phyloP scores from a whole-genome alignment of 23 red algal species.

The Gracilaria caudata region DNA sequence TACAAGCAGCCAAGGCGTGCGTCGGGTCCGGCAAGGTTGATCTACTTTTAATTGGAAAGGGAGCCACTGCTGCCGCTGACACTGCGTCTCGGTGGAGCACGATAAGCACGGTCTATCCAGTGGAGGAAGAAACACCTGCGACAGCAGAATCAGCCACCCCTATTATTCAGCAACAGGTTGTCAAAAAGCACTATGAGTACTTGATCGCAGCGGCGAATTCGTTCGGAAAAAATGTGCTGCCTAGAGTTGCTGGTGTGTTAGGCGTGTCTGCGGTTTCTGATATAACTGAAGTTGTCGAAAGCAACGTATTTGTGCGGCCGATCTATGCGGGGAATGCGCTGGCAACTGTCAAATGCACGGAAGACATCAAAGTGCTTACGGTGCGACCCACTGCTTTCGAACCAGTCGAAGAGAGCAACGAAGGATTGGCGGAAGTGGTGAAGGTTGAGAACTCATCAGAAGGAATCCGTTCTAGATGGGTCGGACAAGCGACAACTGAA shows the following conservation, averaged over 20 bases:
- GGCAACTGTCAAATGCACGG: conserved; percentile 73
- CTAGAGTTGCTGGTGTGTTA: conserved; percentile 78
- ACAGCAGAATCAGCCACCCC: conserved; percentile 57
- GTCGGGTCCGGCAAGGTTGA: conserved; percentile 35
- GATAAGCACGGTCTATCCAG: conserved; percentile 44
- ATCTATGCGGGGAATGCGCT: conserved; percentile 96
- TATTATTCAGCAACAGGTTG: conserved; percentile 34
- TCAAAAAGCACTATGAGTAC: conserved; percentile 38
- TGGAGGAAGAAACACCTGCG: conserved; percentile 12
- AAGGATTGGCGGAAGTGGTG: conserved; percentile 28
- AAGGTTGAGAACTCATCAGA: conserved; percentile 13
- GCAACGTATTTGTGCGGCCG: conserved; percentile 80
- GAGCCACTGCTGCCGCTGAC: conserved; percentile 21
- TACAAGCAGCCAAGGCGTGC: conserved; percentile 39
- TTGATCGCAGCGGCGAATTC: conserved; percentile 75
- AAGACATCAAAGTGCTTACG: conserved; percentile 75
- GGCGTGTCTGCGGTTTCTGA: conserved; percentile 82
- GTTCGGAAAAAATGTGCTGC: conserved; percentile 95
- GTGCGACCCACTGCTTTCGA: conserved; percentile 83
- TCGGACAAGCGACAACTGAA: conserved; percentile 54
- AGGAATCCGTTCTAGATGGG: conserved; percentile 46
- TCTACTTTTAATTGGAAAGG: conserved; percentile 39
- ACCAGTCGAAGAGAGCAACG: conserved; percentile 46
- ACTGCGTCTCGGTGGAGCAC: conserved; percentile 40
- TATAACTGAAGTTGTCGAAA: conserved; percentile 72